Percentiles rank a stretch among this genome's conserved stretches.
These are phyloP conservation scores for Xylariales sp. DNA, from an alignment of 2,329 filamentous ascomycete genomes.

Conservation along the genomic window DNA sequence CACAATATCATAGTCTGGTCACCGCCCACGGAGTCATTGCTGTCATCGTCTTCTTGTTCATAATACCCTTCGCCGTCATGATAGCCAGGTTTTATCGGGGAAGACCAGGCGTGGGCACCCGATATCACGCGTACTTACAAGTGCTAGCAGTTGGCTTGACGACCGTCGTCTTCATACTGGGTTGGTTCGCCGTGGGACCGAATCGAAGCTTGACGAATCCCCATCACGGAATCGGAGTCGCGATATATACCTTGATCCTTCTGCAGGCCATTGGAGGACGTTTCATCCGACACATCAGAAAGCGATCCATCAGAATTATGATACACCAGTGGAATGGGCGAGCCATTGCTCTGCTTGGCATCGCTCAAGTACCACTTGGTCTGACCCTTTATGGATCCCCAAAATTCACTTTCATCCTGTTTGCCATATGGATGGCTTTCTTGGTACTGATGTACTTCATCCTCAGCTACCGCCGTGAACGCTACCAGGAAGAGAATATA, in stretches of 20 bases:
- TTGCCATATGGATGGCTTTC: constrained; percentile 69
- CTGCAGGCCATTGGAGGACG: constrained; percentile 67
- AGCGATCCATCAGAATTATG: constrained; percentile 50
- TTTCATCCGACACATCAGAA: constrained; percentile 50
- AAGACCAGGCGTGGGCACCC: constrained; percentile 56
- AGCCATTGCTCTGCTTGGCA: constrained; percentile 70
- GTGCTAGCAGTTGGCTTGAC: constrained; percentile 63
- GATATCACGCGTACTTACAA: constrained; percentile 70
- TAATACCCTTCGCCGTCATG: constrained; percentile 71
- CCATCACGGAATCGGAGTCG: constrained; percentile 78
- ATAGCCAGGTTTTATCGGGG: constrained; percentile 65
- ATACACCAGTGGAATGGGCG: constrained; percentile 88
- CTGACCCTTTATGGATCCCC: constrained; percentile 91
- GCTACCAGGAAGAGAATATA: constrained; percentile 48
- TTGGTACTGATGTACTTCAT: constrained; percentile 75
- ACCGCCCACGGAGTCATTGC: constrained; percentile 68
- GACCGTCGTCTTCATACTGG: constrained; percentile 68
- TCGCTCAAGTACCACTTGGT: constrained; percentile 83
- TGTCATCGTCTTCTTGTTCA: constrained; percentile 66
- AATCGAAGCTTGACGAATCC: constrained; percentile 70
- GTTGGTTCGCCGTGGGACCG: constrained; percentile 74
- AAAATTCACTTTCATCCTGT: constrained; percentile 78
- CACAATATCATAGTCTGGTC: constrained; percentile 67
- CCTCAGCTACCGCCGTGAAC: constrained; percentile 64
- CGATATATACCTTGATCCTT: constrained; percentile 69